These are phyloP conservation scores for Penicillium sp. DNA, from an alignment of 2,329 filamentous ascomycete species.

Conservation along the genomic window DNA sequence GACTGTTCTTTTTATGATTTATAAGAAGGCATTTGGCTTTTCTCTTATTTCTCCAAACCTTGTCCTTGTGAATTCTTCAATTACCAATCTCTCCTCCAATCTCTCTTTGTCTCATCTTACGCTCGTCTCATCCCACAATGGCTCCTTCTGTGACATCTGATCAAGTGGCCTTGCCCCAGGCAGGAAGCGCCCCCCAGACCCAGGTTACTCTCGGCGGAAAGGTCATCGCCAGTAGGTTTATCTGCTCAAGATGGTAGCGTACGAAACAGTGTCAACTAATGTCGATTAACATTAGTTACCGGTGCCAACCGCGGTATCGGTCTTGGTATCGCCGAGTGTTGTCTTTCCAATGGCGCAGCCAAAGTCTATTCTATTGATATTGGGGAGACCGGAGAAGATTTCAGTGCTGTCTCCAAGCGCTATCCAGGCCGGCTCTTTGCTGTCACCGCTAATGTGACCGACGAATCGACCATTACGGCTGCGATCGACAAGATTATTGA, in stretches of 20 bases:
- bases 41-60: background rate
- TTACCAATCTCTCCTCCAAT: background rate
- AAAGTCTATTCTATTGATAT: conserved; percentile 55
- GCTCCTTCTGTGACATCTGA: conserved; percentile 7
- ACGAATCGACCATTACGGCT: conserved; percentile 48
- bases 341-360: conserved; percentile 50
- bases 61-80: background rate
- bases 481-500: conserved; percentile 52
- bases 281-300: conserved; percentile 28
- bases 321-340: conserved; percentile 53
- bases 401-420: conserved; percentile 27
- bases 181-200: conserved; percentile 23
- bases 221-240: conserved; percentile 38
- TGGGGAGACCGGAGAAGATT: conserved; percentile 29
- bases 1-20: background rate
- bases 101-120: background rate
- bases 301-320: conserved; percentile 49
- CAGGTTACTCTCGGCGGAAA: conserved; percentile 35
- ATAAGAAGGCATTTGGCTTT: background rate
- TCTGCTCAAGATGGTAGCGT: background rate
- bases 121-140: conserved; percentile 1
- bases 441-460: conserved; percentile 53
- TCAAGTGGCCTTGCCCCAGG: background rate
- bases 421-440: conserved; percentile 48
- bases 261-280: background rate